phyloP scores from a whole-genome alignment of 148 eudicot genomes.

The Fallopia convolvulus region DNA sequence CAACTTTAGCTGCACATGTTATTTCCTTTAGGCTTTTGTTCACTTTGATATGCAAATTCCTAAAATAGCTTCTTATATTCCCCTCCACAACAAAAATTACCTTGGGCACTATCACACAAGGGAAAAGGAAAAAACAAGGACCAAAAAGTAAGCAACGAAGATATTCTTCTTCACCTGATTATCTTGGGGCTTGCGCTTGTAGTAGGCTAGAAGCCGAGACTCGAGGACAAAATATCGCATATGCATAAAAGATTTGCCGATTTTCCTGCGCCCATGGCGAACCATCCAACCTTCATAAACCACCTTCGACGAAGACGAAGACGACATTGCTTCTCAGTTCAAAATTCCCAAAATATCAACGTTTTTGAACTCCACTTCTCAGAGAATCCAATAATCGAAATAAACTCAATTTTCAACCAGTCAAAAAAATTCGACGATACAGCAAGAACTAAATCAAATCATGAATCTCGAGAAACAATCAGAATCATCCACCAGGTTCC shows the following conservation, averaged over 20 bases:
- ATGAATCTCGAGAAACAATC: not conserved
- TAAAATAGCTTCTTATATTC: not conserved
- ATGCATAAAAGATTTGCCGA: constrained; percentile 89
- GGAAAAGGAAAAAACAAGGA: not conserved
- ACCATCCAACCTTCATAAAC: constrained; percentile 99
- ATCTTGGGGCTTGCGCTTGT: constrained; percentile 92
- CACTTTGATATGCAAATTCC: not conserved
- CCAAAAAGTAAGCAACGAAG: not conserved
- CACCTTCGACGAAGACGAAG: constrained; percentile 52
- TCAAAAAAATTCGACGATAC: not conserved
- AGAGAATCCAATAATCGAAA: not conserved
- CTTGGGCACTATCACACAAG: not conserved
- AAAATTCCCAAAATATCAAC: not conserved
- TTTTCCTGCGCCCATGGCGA: constrained; percentile 85
- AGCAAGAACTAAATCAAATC: not conserved
- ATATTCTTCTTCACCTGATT: constrained; percentile 46
- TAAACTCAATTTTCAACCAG: not conserved
- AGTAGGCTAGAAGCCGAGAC: constrained; percentile 75
- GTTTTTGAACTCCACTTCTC: not conserved
- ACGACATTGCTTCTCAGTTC: not conserved
- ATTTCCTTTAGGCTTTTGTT: not conserved
- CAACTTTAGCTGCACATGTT: not conserved
- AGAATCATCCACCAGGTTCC: not conserved
- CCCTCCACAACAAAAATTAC: too few species aligned
- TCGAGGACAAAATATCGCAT: constrained; percentile 96